phyloP scores from a whole-genome alignment of 192 early-diverging fungal genomes.

The Backusella liffmaniae region DNA sequence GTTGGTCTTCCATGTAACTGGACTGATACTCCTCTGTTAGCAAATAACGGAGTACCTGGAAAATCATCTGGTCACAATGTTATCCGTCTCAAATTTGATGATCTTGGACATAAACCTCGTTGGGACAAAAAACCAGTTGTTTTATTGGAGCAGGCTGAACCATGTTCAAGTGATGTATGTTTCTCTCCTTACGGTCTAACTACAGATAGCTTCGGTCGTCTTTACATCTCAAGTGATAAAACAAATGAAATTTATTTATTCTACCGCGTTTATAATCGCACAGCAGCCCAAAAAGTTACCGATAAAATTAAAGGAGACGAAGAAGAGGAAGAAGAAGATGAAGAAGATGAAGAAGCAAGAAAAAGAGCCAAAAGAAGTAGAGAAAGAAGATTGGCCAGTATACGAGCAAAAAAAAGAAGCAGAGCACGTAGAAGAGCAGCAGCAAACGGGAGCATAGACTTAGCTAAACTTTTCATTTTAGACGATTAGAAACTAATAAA shows the following conservation, averaged over 20 bases:
- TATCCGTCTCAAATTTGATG: constrained; percentile 19
- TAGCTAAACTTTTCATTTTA: background rate
- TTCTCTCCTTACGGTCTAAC: constrained; percentile 21
- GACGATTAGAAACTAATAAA: background rate
- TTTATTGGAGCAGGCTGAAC: constrained; percentile 16
- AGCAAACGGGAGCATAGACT: background rate
- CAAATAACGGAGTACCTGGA: constrained; percentile 11
- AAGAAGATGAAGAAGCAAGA: background rate
- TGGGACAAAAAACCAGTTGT: constrained; percentile 13
- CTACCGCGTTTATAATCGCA: constrained; percentile 11
- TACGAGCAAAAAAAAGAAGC: background rate
- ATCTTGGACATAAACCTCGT: constrained; percentile 24
- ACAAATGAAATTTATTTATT: constrained; percentile 30
- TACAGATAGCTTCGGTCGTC: constrained; percentile 21
- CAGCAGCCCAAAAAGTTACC: constrained; percentile 23
- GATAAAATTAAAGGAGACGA: constrained; percentile 13
- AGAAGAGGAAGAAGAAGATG: background rate
- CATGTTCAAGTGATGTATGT: constrained; percentile 5
- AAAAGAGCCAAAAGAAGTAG: background rate
- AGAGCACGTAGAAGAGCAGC: background rate
- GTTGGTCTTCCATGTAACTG: constrained; percentile 32
- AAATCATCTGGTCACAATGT: constrained; percentile 16
- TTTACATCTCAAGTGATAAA: constrained; percentile 20
- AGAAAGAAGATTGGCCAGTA: background rate
- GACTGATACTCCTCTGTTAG: constrained; percentile 32